Evolutionary conservation across 805 yeast species (phyloP), one percentile per base, ranked within the genome.

Genomic region (Saturnispora sekii): DNA sequence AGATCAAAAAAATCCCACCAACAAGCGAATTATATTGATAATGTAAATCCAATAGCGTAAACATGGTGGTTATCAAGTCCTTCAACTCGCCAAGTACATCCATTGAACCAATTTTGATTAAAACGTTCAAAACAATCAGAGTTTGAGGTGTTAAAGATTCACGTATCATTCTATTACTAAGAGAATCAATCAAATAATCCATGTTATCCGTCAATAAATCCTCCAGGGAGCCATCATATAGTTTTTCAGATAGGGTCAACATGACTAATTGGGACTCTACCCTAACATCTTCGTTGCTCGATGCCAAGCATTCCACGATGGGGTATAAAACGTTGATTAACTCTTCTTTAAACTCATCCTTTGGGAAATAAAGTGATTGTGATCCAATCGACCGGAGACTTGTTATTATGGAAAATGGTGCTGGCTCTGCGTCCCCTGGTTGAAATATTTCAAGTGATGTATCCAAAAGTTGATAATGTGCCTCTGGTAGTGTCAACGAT

Each of bases 11-110:
- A 48, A 86, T 80, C 1, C 86, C 85, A 47, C 80, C 80, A 44
- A 85, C 79, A 14, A 93, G 64, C 12, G 70, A 67, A 2, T 79
- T 66, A 59, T 90, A 90, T 0, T 90, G 94, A 62, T 89, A 96
- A 56, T 82, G 90, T 43, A 79, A 69, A 62, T 90, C 97, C 41
- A 90, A 68, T 32, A 89, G 64, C 15, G 80, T 76, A 59, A 90
- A 87, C 50, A 87, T 72, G 3, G 88, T 77, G 10, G 48, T 43
- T 15, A 90, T 66, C 1, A 90, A 69, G 59, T 90, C 97, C 41
- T 70, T 75, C 43, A 90, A 68, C 48, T 78, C 85, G 30, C 72
- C 69, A 11, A 87, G 65, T 18, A 87, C 66, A 29, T 73, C 67
- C 9, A 73, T 65, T 0, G 96, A 96, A 0, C 89, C 80, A 21